Evolutionary conservation across 352 stramenopile species (phyloP), one percentile per base, ranked within the genome.

Genomic region (Globisporangium irregulare): DNA sequence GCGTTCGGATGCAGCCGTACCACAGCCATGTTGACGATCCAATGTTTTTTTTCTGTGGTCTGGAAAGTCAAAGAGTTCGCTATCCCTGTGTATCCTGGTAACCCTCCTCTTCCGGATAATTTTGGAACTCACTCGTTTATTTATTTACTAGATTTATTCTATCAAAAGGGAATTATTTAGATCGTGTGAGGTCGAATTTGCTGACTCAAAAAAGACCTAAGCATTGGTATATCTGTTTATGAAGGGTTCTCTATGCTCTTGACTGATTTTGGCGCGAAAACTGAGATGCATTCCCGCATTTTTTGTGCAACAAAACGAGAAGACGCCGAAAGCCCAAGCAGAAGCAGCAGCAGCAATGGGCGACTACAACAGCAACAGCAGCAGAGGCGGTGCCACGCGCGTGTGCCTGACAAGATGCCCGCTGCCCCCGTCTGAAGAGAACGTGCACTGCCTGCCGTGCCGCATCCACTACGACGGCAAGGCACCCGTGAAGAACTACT

Each of bases 351-450:
- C 48, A 61, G 25, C 20, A 50, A 51, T 51, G 43, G 18, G 43
- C 43, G 43, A 51, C 18, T 51, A 12, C 43, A 51, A 20, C 51
- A 67, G 46, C 43, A 51, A 20, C 51, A 67, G 46, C 38, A 20
- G 14, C 61, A 29, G 61, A 22, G 9, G 51, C 4, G 62, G 53
- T 43, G n/a, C 55, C 9, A 70, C 65, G 68, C 72, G 73, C 46
- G 80, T 93, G 51, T 93, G 85, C 72, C 73, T 91, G 58, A 93
- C 86, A 73, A 82, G 87, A 56, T 95, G 85, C 41, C 87, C 87
- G 34, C 70, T 95, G 61, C 78, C 79, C 20, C 66, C 82, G 8
- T 51, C 78, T 1, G 81, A 90, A 46, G 62, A 83, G 58, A 73
- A 68, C 32, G 80, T 95, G 66, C 87, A 95, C 71, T 89, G 84